Percentiles rank a stretch among this genome's conserved stretches.
These are phyloP conservation scores for Scleroderma bovista DNA, from an alignment of 768 basidiomycete species.

Conservation along the genomic window DNA sequence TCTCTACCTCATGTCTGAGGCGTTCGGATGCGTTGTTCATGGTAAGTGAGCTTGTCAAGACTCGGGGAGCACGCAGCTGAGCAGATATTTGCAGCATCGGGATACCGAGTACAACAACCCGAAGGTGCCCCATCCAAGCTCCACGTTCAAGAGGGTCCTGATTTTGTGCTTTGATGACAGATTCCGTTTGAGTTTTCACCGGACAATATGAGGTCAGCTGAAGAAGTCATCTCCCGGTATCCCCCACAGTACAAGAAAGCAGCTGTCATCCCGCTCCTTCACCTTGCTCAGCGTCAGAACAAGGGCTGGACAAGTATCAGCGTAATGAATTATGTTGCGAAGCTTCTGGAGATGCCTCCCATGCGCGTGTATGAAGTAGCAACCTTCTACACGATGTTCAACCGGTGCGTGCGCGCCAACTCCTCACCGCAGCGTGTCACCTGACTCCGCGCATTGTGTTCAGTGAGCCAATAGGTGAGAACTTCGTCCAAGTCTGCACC, in stretches of 20 bases:
- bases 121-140: constrained; percentile 42
- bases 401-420: constrained; percentile 58
- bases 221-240: constrained; percentile 90
- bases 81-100: constrained; percentile 61
- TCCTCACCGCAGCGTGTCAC: neutral
- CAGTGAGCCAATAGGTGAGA: constrained; percentile 88
- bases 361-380: constrained; percentile 99
- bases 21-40: constrained; percentile 84
- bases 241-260: constrained; percentile 99
- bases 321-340: constrained; percentile 98
- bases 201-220: constrained; percentile 78
- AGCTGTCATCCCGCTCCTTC: constrained; percentile 93
- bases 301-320: constrained; percentile 98
- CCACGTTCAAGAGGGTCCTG: neutral
- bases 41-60: constrained; percentile 42
- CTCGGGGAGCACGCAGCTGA: constrained; percentile 8
- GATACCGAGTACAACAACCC: constrained; percentile 95
- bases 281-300: constrained; percentile 96
- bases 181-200: constrained; percentile 84
- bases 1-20: constrained; percentile 39
- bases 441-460: neutral
- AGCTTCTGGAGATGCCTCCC: constrained; percentile 86
- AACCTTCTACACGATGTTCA: constrained; percentile 99
- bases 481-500: constrained; percentile 98
- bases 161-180: constrained; percentile 33